Percentiles rank a stretch among this genome's conserved stretches.
Evolutionary conservation across 768 basidiomycete genomes (phyloP).

Genomic region (Pleurotus tuber-regium): DNA sequence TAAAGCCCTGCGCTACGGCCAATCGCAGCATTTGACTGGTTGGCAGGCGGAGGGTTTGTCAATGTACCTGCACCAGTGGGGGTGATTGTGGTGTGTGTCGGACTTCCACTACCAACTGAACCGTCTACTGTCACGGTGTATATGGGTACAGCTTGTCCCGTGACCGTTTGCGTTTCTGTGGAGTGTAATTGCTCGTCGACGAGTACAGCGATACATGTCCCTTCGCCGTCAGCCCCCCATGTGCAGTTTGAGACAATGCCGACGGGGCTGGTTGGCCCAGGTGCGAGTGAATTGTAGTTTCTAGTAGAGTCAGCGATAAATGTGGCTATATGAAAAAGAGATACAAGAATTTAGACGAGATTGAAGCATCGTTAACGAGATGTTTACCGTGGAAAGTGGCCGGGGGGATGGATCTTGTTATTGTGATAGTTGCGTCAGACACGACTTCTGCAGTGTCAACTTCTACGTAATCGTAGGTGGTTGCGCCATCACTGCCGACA

Average conservation of each 20-base stretch:
- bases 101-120: not conserved
- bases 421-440: not conserved
- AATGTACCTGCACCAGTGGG: not conserved
- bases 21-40: conserved; percentile 18
- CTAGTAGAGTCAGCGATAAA: not conserved
- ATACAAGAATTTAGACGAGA: too few species aligned
- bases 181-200: not conserved
- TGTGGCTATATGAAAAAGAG: not conserved
- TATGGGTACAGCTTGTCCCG: not conserved
- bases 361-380: too few species aligned
- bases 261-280: not conserved
- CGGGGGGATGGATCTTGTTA: not conserved
- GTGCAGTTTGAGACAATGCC: not conserved
- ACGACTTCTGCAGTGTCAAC: not conserved
- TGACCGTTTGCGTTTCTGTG: not conserved
- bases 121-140: conserved; percentile 2
- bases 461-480: not conserved
- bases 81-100: not conserved
- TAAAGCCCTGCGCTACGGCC: not conserved
- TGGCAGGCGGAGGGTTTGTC: not conserved
- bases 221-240: not conserved
- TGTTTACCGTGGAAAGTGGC: not conserved
- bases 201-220: not conserved
- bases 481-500: not conserved
- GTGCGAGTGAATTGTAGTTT: not conserved